These are phyloP conservation scores for Cyberlindnera saturnus DNA, from an alignment of 805 yeast species.

Conservation along the genomic window DNA sequence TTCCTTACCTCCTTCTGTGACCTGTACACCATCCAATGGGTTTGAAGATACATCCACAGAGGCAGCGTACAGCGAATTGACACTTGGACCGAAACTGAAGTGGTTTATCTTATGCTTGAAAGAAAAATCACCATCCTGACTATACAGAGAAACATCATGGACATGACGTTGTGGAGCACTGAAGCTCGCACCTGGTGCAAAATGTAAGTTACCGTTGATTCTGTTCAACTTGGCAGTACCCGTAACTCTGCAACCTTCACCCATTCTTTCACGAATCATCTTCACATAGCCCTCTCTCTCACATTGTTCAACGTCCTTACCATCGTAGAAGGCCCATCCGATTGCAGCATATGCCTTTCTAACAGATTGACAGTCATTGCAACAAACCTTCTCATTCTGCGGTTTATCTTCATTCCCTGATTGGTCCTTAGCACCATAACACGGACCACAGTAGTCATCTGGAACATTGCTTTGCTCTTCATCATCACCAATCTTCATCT, in stretches of 20 bases:
- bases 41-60: conserved; percentile 41
- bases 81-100: conserved; percentile 73
- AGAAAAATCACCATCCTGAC: conserved; percentile 50
- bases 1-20: conserved; percentile 40
- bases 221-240: conserved; percentile 79
- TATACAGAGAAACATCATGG: conserved; percentile 79
- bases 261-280: conserved; percentile 48
- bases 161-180: conserved; percentile 56
- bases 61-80: conserved; percentile 23
- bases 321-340: conserved; percentile 90
- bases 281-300: conserved; percentile 80
- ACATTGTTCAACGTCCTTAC: conserved; percentile 83
- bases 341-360: conserved; percentile 67
- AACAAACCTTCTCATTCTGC: conserved; percentile 49
- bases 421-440: conserved; percentile 80
- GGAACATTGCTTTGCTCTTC: conserved; percentile 25
- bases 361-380: conserved; percentile 82
- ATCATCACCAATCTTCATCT: conserved; percentile 37
- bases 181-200: conserved; percentile 88
- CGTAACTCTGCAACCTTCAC: conserved; percentile 83
- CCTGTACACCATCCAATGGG: conserved; percentile 57
- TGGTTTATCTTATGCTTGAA: conserved; percentile 77
- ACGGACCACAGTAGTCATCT: conserved; percentile 71
- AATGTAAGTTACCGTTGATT: conserved; percentile 86
- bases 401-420: conserved; percentile 34